A percentile compares a stretch with the other conserved stretches of the same genome.
Evolutionary conservation across 106 monocot genomes (phyloP).

Genomic region (Iris macrosiphon): DNA sequence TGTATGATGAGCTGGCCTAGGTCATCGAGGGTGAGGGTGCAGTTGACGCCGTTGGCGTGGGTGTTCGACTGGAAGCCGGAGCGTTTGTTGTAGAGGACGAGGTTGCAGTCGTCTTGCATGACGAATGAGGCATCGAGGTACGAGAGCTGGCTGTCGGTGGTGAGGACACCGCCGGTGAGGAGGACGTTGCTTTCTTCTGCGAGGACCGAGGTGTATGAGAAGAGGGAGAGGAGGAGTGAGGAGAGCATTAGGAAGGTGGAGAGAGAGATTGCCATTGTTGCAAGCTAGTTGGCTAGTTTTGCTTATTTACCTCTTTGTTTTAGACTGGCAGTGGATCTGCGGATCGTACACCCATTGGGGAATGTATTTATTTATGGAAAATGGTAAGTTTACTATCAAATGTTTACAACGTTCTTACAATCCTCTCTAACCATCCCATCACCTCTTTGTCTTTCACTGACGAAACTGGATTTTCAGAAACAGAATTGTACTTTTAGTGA

Average conservation of each 20-base stretch:
- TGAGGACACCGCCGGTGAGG: constrained; percentile 22
- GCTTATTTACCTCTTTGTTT: neutral
- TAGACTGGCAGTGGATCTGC: too few relatives aligned
- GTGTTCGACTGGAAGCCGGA: constrained; percentile 13
- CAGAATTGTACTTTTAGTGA: too few relatives aligned
- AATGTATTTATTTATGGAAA: too few relatives aligned
- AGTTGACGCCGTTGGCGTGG: constrained; percentile 4
- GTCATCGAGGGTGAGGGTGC: constrained; percentile 19
- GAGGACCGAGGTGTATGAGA: neutral
- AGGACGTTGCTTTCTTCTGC: constrained; percentile 22
- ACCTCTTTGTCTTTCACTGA: too few relatives aligned
- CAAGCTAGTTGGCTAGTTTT: neutral
- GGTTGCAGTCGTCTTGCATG: constrained; percentile 32
- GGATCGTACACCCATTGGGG: too few relatives aligned
- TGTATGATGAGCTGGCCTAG: constrained; percentile 18
- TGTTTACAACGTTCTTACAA: too few relatives aligned
- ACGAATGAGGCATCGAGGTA: constrained; percentile 1
- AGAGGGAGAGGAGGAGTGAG: neutral
- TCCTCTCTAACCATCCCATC: too few relatives aligned
- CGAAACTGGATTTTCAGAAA: too few relatives aligned
- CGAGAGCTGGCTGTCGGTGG: constrained; percentile 13
- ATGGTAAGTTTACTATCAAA: too few relatives aligned
- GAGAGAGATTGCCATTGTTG: neutral
- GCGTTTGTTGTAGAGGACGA: constrained; percentile 18
- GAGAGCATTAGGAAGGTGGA: neutral